Evolutionary conservation across 306 rosid species (phyloP), one percentile per base, ranked within the genome.

Genomic region (Sechiopsis laciniata): DNA sequence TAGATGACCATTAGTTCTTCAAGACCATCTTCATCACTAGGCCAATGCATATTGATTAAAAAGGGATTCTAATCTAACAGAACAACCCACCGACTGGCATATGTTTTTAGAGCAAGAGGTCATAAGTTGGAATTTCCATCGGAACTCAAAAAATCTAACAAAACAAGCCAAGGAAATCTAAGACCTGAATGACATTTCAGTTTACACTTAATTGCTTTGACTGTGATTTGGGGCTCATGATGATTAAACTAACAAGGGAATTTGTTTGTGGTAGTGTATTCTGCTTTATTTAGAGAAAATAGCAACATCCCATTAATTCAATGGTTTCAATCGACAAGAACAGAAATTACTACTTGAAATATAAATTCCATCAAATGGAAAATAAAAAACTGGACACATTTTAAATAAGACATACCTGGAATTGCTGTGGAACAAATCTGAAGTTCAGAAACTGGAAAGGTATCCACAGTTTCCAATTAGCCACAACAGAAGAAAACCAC

Each of bases 361-460:
- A 1, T 55, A 26, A 22, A 32, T 52, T 14, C 24, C 10, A 32
- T 35, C 64, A 58, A 22, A 16, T 21, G 24, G 37, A 21, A 51
- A 1, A 14, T 1, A 15, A 68, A 22, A 50, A 68, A 68, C 40
- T 3, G 46, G 74, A 26, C 16, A 70, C 7, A 26, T 8, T 1
- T 37, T 20, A 26, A 69, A 22, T 0, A 48, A 19, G 22, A 52
- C 88, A 77, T 82, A 92, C 97, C 97, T 92, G 95, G 85, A 92
- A 89, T 74, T 90, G 98, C 71, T 94, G 98, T 1, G 98, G 98
- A 68, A 94, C 95, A 80, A 87, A 94, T 86, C 96, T 86, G 40
- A 94, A 94, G 87, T 94, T 94, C 82, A 94, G 80, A 84, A 94
- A 94, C 57, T 94, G 98, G 78, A 94, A 94, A 77, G 97, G 98